Base-by-base conservation (phyloP, 352 stramenopile genomes). In the Globisporangium solare region DNA sequence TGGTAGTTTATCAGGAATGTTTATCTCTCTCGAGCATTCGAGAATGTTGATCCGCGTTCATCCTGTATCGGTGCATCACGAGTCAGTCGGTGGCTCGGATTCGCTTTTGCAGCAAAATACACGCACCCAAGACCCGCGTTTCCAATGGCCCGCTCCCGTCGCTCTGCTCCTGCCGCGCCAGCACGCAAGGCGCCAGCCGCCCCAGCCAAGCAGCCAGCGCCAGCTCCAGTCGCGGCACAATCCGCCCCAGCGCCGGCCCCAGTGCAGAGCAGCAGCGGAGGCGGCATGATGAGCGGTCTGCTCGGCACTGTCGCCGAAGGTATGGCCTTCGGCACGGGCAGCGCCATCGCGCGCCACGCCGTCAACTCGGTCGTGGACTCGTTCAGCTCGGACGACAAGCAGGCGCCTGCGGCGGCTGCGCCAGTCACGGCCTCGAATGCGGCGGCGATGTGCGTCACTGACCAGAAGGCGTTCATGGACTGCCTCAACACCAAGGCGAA, bases 281-380 rank as follows among this genome's bases (percentile, higher is more conserved):
- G 79, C 15, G 80, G 76, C 27, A 97, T 98, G 77, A 88, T 98
- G 51, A 79, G 85, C 21, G 94, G 94, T 15, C 90, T 98, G 54
- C 75, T 96, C 49, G 92, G 88, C 56, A 98, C 94, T 17, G 96
- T 99, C 66, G 93, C 87, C 0, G 91, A 98, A 63, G 95, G 96
- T 56, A 98, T 98, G 80, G 95, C 95, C 6, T 99, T 98, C 68
- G 96, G 96, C 64, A 98, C 93, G 14, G 96, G 95, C 66, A 98
- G 83, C 24, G 92, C 95, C 39, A 96, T 99, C 64, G 96, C 95
- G 24, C 95, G 97, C 53, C 87, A 85, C 53, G 92, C 76, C 13
- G 85, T 93, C 42, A 71, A 84, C 65, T 71, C 83, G 32, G 82
- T 74, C 20, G 64, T 77, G 12, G 71, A 90, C 61, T 82, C 78